Evolutionary conservation across 495 filamentous ascomycete genomes (phyloP).

Genomic region (Podospora pseudocomata): DNA sequence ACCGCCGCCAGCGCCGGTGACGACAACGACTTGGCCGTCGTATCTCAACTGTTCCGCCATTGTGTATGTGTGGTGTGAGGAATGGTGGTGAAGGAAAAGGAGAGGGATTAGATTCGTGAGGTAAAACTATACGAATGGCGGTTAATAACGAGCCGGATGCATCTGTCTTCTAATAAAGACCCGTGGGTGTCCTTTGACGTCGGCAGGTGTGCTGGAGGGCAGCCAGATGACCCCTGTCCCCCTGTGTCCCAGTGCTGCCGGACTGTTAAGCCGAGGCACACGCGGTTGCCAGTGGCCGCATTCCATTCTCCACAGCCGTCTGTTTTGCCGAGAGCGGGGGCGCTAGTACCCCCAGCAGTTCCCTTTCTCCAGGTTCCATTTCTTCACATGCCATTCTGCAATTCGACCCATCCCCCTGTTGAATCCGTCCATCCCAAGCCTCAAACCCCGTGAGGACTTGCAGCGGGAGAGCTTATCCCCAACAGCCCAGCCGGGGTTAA

Average conservation of each 20-base stretch:
- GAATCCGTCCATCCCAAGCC: background rate
- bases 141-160: constrained; percentile 6
- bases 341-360: constrained; percentile 4
- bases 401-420: background rate
- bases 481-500: constrained; percentile 1
- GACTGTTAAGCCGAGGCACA: constrained; percentile 27
- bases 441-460: background rate
- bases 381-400: constrained; percentile 6
- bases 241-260: constrained; percentile 17
- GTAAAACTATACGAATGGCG: constrained; percentile 4
- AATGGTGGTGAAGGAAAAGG: constrained; percentile 13
- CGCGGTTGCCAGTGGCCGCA: constrained; percentile 16
- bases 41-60: constrained; percentile 81
- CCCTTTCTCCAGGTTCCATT: constrained; percentile 5
- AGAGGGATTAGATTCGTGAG: constrained; percentile 1
- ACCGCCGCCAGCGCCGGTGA: constrained; percentile 94
- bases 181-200: constrained; percentile 14
- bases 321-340: constrained; percentile 28
- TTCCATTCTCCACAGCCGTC: constrained; percentile 15
- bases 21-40: constrained; percentile 94
- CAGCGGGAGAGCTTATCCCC: constrained; percentile 4
- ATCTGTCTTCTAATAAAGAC: constrained; percentile 12
- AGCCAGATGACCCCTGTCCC: background rate
- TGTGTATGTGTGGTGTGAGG: constrained; percentile 27
- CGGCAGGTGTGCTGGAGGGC: constrained; percentile 17